Evolutionary conservation across 176 grass and related monocot species (phyloP).

Genomic region (Phoenix dactylifera): DNA sequence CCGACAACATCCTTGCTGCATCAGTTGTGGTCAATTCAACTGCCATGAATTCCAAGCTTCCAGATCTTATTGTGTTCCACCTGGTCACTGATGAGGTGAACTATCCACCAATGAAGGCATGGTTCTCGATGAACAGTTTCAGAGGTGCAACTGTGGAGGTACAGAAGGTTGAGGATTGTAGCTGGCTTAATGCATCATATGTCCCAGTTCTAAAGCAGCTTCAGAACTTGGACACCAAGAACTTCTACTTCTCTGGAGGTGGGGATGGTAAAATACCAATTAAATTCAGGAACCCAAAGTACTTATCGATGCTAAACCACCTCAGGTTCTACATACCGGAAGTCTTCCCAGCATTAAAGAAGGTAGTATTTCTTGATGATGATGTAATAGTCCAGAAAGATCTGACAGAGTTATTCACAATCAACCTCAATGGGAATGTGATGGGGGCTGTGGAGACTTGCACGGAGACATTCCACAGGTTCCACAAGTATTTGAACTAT

Average conservation of each 20-base stretch:
- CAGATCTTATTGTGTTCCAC: constrained; percentile 80
- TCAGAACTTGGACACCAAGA: constrained; percentile 82
- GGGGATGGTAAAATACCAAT: constrained; percentile 58
- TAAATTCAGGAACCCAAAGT: constrained; percentile 98
- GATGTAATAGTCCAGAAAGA: constrained; percentile 89
- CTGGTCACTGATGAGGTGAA: constrained; percentile 95
- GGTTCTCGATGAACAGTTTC: constrained; percentile 83
- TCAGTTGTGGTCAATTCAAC: constrained; percentile 90
- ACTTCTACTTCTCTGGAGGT: constrained; percentile 86
- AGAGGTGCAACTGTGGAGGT: constrained; percentile 78
- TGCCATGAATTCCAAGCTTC: constrained; percentile 55
- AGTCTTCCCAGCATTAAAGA: constrained; percentile 73
- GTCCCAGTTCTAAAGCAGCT: constrained; percentile 94
- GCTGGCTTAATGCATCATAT: constrained; percentile 87
- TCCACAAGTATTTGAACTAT: constrained; percentile 97
- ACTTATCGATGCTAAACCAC: constrained; percentile 94
- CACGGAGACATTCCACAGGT: constrained; percentile 98
- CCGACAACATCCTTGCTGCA: constrained; percentile 88
- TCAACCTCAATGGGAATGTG: constrained; percentile 85
- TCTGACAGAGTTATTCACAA: constrained; percentile 58
- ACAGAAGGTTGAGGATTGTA: constrained; percentile 82
- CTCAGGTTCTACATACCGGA: constrained; percentile 93
- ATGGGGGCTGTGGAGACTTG: constrained; percentile 51
- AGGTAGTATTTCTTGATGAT: constrained; percentile 95
- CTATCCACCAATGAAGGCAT: constrained; percentile 80